Evolutionary conservation across 2,329 filamentous ascomycete species (phyloP).

Genomic region (Ascochyta fabae): DNA sequence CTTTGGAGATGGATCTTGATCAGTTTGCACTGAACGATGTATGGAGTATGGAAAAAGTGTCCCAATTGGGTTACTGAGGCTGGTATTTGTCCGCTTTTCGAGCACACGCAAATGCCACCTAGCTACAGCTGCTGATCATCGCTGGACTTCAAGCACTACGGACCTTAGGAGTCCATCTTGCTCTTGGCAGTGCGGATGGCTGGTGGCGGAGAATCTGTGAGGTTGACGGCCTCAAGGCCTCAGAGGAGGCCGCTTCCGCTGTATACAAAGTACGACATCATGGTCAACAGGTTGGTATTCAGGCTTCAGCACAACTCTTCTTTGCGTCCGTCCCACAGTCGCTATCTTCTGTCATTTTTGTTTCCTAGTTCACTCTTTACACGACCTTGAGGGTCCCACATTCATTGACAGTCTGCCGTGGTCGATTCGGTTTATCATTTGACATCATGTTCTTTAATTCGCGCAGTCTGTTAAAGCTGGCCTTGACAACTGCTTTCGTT

Average conservation of each 20-base stretch:
- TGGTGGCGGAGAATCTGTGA: slow-evolving; percentile 4
- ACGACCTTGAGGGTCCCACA: neutral
- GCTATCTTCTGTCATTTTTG: neutral
- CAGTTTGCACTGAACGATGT: neutral
- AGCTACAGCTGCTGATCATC: neutral
- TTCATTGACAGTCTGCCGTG: neutral
- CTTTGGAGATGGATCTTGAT: too few relatives aligned
- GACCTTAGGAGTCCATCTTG: neutral
- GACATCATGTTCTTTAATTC: slow-evolving; percentile 24
- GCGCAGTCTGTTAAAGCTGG: slow-evolving; percentile 18
- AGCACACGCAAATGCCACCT: neutral
- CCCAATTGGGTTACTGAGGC: neutral
- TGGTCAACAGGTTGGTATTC: neutral
- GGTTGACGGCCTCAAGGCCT: slow-evolving; percentile 9
- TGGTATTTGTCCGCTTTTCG: neutral
- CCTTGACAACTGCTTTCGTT: slow-evolving; percentile 19
- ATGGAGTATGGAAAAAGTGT: too few relatives aligned
- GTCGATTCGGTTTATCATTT: too few relatives aligned
- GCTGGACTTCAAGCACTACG: slow-evolving; percentile 6
- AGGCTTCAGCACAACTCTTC: neutral
- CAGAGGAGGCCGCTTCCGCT: neutral
- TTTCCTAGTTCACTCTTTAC: neutral
- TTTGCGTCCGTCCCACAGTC: neutral
- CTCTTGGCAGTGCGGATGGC: slow-evolving; percentile 6
- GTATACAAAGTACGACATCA: slow-evolving; percentile 6